phyloP scores from a whole-genome alignment of 441 rosid species.

The Adansonia gregorii region DNA sequence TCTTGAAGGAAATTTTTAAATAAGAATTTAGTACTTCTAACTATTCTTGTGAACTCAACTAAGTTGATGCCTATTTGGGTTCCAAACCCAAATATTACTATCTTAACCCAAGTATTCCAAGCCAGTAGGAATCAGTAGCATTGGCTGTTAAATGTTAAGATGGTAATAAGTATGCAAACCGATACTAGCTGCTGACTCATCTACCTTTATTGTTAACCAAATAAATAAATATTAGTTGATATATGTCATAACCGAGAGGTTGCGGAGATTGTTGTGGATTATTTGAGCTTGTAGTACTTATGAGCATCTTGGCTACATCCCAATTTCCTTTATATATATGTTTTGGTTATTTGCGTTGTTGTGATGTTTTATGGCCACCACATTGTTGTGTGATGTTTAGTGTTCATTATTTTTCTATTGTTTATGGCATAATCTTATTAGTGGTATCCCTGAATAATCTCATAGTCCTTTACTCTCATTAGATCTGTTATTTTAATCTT shows the following conservation, averaged over 20 bases:
- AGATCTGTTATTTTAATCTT: neutral
- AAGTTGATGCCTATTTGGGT: neutral
- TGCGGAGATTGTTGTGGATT: neutral
- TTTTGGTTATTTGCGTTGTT: neutral
- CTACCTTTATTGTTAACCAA: neutral
- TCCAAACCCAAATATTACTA: neutral
- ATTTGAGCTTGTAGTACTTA: neutral
- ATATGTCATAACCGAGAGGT: neutral
- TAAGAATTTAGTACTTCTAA: neutral
- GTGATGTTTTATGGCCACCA: too few relatives aligned
- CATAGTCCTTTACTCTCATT: neutral
- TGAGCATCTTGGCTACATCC: neutral
- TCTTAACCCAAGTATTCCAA: neutral
- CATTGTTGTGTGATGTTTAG: neutral
- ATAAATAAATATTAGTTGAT: neutral
- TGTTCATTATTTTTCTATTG: neutral
- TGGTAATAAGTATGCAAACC: neutral
- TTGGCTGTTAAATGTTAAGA: neutral
- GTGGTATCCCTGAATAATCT: neutral
- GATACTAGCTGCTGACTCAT: neutral
- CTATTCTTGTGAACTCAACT: conserved; percentile 2
- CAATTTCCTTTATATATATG: neutral
- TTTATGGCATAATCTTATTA: neutral
- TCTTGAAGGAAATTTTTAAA: neutral
- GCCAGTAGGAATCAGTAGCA: neutral